These are phyloP conservation scores for Tetracentron sinense DNA, from an alignment of 164 flowering plant genomes.

Conservation along the genomic window DNA sequence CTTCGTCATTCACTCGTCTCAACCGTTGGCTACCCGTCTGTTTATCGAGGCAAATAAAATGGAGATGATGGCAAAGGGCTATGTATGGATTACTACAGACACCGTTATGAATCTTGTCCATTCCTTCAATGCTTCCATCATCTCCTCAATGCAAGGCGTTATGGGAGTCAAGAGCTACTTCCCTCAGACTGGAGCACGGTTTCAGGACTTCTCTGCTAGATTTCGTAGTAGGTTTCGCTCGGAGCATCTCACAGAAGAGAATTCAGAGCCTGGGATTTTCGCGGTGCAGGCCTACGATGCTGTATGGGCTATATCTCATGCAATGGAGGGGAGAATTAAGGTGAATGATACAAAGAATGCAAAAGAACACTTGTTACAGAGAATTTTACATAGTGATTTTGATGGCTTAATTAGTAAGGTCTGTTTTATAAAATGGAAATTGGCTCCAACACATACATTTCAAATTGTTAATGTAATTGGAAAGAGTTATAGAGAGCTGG, in stretches of 20 bases:
- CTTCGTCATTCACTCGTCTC: too few species aligned
- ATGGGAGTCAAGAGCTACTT: conserved; percentile 23
- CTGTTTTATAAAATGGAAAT: background rate
- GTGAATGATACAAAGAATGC: background rate
- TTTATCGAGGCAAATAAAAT: background rate
- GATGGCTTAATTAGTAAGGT: conserved; percentile 21
- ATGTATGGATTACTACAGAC: too few species aligned
- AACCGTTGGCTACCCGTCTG: background rate
- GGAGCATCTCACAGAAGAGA: conserved; percentile 21
- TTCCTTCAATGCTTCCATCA: conserved; percentile 13
- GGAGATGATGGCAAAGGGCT: conserved; percentile 21
- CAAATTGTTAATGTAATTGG: conserved; percentile 22
- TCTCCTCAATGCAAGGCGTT: conserved; percentile 32
- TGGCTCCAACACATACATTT: conserved; percentile 7
- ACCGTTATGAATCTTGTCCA: conserved; percentile 7
- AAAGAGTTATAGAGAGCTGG: conserved; percentile 23
- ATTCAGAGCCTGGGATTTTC: conserved; percentile 25
- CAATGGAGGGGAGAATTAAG: background rate
- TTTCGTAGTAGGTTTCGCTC: conserved; percentile 11
- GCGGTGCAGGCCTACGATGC: conserved; percentile 39
- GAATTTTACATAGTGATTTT: conserved; percentile 7
- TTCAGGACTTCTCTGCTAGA: conserved; percentile 12
- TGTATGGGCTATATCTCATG: conserved; percentile 12
- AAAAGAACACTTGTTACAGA: background rate
- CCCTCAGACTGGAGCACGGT: background rate